These are phyloP conservation scores for Camelina hispida DNA, from an alignment of 345 rosid species.

Conservation along the genomic window DNA sequence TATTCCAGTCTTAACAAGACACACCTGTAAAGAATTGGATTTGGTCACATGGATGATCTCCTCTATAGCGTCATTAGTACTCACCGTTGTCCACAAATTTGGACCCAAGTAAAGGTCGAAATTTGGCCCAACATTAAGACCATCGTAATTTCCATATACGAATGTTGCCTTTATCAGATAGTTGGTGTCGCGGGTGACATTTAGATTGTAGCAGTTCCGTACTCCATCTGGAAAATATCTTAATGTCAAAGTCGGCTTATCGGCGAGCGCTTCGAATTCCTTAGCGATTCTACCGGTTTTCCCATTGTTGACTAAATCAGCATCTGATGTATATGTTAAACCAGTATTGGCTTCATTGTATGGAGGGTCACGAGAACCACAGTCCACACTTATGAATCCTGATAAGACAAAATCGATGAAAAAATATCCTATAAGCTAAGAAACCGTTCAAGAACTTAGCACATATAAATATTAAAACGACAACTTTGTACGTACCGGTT, in stretches of 20 bases:
- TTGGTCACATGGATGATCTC: conserved; percentile 40
- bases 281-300: conserved; percentile 33
- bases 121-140: conserved; percentile 18
- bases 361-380: conserved; percentile 38
- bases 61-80: conserved; percentile 4
- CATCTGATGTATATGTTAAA: conserved; percentile 38
- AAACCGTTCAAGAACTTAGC: conserved; percentile 1
- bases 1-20: conserved; percentile 42
- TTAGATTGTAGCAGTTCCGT: conserved; percentile 42
- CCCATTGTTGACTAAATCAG: conserved; percentile 21
- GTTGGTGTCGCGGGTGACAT: conserved; percentile 37
- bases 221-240: conserved; percentile 41
- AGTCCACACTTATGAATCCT: conserved; percentile 46
- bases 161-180: conserved; percentile 39
- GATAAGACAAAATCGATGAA: not conserved
- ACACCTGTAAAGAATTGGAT: conserved; percentile 28
- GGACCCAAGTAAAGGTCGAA: conserved; percentile 45
- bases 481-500: conserved; percentile 12
- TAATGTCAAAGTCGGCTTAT: conserved; percentile 8
- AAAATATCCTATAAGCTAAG: not conserved
- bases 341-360: conserved; percentile 27
- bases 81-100: conserved; percentile 37
- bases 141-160: conserved; percentile 45
- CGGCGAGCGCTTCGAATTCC: conserved; percentile 1
- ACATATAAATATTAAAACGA: not conserved